Percentiles rank a stretch among this genome's conserved stretches.
These are phyloP conservation scores for Ascochyta clinopodiicola DNA, from an alignment of 2,329 filamentous ascomycete genomes.

Conservation along the genomic window DNA sequence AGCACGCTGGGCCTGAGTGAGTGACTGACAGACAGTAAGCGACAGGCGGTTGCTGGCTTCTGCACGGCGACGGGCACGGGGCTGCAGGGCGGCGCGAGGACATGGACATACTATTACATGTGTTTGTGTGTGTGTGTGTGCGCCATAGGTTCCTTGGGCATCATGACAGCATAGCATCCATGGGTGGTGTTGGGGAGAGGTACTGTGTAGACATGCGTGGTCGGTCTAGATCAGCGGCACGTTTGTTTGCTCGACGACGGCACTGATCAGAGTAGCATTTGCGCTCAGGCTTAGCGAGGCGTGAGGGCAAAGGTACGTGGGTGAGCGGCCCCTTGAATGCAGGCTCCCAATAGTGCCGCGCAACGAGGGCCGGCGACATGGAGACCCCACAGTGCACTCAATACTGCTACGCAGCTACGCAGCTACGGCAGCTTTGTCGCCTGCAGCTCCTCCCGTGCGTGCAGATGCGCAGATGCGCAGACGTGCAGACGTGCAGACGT, in stretches of 20 bases:
- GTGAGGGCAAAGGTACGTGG: not conserved
- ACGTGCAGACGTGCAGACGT: not conserved
- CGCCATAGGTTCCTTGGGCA: slow-evolving; percentile 12
- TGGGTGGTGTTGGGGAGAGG: not conserved
- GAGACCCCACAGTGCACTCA: slow-evolving; percentile 6
- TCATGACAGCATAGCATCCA: not conserved
- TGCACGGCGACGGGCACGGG: slow-evolving; percentile 22
- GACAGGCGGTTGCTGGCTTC: slow-evolving; percentile 16
- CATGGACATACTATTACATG: slow-evolving; percentile 1
- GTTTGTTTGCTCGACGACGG: not conserved
- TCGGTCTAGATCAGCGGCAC: no score
- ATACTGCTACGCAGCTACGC: not conserved
- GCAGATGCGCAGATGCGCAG: not conserved
- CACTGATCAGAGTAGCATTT: slow-evolving; percentile 6
- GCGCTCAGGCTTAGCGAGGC: slow-evolving; percentile 1
- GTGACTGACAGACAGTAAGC: slow-evolving; percentile 5
- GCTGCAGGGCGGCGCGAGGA: slow-evolving; percentile 15
- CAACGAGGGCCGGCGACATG: slow-evolving; percentile 4
- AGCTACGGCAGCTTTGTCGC: not conserved
- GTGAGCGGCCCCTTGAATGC: slow-evolving; percentile 6
- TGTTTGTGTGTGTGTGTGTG: not conserved
- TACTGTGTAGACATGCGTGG: no score
- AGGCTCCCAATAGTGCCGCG: slow-evolving; percentile 5
- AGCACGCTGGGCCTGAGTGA: slow-evolving; percentile 17
- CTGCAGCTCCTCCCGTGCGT: not conserved